phyloP scores from a whole-genome alignment of 148 eudicot genomes.

The Gaultheria prostrata region DNA sequence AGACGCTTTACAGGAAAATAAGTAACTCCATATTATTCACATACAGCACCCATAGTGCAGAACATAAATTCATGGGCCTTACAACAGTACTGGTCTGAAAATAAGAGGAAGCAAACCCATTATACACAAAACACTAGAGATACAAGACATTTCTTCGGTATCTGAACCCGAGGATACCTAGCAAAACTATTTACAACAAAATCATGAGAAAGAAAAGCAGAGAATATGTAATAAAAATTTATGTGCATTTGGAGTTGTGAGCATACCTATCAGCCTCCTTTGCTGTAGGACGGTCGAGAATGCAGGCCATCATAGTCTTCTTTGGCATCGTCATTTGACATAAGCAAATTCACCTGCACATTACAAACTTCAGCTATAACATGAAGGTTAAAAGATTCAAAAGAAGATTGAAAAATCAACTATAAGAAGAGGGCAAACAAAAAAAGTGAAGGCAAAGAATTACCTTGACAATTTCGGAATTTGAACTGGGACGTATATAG shows the following conservation, averaged over 20 bases:
- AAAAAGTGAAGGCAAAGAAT: background rate
- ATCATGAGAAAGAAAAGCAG: background rate
- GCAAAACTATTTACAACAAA: background rate
- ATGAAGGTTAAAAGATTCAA: background rate
- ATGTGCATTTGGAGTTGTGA: background rate
- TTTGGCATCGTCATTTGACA: conserved; percentile 43
- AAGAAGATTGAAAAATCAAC: background rate
- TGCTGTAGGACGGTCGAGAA: conserved; percentile 36
- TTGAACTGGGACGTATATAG: conserved; percentile 72
- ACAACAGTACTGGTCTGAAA: background rate
- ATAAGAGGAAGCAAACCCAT: background rate
- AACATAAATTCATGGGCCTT: background rate
- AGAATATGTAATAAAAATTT: background rate
- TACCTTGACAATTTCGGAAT: conserved; percentile 88
- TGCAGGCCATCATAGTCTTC: conserved; percentile 33
- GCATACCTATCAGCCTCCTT: conserved; percentile 54
- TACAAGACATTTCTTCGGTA: background rate
- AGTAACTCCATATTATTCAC: background rate
- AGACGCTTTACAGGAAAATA: background rate
- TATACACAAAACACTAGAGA: background rate
- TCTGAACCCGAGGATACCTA: background rate
- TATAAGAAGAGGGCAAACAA: background rate
- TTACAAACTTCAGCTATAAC: background rate
- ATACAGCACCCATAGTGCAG: background rate
- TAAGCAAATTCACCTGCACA: conserved; percentile 73